Conservation (phyloP, 2,329 filamentous ascomycete genomes). For the Trichoderma afroharzianum region DNA sequence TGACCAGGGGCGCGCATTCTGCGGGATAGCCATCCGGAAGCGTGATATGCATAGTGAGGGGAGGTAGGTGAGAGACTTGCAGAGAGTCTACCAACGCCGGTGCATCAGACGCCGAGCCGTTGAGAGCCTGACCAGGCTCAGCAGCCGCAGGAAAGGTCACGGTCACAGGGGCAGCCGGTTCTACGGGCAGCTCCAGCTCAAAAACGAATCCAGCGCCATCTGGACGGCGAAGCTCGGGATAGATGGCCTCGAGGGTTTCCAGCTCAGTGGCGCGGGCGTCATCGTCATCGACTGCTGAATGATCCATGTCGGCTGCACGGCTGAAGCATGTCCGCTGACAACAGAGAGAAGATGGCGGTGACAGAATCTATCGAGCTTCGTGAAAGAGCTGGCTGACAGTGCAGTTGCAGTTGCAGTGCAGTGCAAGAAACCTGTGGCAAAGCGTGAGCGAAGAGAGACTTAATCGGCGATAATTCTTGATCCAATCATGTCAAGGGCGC, state of each 20-base stretch:
- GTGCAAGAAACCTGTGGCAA: neutral
- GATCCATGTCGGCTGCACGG: conserved; percentile 33
- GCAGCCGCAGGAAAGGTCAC: conserved; percentile 55
- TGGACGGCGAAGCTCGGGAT: conserved; percentile 56
- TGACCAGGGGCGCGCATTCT: conserved; percentile 46
- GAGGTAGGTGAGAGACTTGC: conserved; percentile 54
- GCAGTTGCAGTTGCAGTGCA: neutral
- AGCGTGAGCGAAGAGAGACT: neutral
- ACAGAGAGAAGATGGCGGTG: neutral
- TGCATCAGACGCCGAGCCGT: conserved; percentile 2
- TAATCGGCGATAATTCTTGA: neutral
- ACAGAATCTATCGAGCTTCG: neutral
- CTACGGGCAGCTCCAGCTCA: conserved; percentile 55
- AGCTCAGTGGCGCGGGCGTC: conserved; percentile 58
- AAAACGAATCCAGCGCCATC: conserved; percentile 44
- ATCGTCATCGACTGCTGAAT: conserved; percentile 46
- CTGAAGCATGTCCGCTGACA: conserved; percentile 16
- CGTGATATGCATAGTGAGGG: conserved; percentile 50
- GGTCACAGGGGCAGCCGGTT: conserved; percentile 50
- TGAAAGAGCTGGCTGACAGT: neutral
- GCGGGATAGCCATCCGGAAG: conserved; percentile 59
- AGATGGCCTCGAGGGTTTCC: conserved; percentile 60
- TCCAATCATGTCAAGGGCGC: conserved; percentile 6
- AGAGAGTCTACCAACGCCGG: conserved; percentile 40
- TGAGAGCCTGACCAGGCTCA: conserved; percentile 13